A percentile compares a stretch with the other conserved stretches of the same genome.
Conservation (phyloP, 345 rosid species). For the Populus pruinosa region DNA sequence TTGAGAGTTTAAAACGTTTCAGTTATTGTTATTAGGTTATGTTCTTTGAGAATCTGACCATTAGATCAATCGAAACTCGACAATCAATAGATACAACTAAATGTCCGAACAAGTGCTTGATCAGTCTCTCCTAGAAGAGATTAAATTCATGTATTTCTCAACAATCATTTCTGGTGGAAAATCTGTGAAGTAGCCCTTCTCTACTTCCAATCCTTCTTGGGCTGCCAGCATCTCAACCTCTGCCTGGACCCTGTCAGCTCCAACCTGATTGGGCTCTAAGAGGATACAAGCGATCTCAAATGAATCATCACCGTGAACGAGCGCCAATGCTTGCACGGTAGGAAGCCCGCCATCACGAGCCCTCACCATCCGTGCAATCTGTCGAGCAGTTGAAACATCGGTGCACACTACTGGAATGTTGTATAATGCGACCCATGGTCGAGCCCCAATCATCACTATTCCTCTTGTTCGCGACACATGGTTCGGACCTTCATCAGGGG, state of each 20-base stretch:
- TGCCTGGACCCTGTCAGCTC: slow-evolving; percentile 53
- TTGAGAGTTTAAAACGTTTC: no score
- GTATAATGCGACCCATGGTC: slow-evolving; percentile 47
- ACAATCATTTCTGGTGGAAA: slow-evolving; percentile 48
- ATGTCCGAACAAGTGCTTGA: no score
- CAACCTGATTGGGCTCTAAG: slow-evolving; percentile 53
- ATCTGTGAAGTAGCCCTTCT: slow-evolving; percentile 63
- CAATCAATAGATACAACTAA: no score
- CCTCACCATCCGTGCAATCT: slow-evolving; percentile 56
- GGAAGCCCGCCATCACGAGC: slow-evolving; percentile 67
- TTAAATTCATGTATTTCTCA: slow-evolving; percentile 39
- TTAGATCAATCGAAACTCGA: no score
- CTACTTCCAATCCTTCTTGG: slow-evolving; percentile 47
- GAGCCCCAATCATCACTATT: slow-evolving; percentile 51
- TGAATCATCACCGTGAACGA: slow-evolving; percentile 49
- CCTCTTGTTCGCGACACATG: slow-evolving; percentile 41
- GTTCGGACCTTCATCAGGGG: slow-evolving; percentile 48
- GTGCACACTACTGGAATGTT: slow-evolving; percentile 49
- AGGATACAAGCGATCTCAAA: slow-evolving; percentile 62
- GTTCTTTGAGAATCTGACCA: no score
- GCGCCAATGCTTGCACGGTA: slow-evolving; percentile 47
- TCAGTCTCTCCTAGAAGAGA: slow-evolving; percentile 12
- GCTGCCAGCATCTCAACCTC: slow-evolving; percentile 52
- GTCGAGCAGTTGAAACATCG: slow-evolving; percentile 32
- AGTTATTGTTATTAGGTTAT: no score